Percentiles rank a stretch among this genome's conserved stretches.
These are phyloP conservation scores for Aspergillus sp. DNA, from an alignment of 2,329 filamentous ascomycete species.

Conservation along the genomic window DNA sequence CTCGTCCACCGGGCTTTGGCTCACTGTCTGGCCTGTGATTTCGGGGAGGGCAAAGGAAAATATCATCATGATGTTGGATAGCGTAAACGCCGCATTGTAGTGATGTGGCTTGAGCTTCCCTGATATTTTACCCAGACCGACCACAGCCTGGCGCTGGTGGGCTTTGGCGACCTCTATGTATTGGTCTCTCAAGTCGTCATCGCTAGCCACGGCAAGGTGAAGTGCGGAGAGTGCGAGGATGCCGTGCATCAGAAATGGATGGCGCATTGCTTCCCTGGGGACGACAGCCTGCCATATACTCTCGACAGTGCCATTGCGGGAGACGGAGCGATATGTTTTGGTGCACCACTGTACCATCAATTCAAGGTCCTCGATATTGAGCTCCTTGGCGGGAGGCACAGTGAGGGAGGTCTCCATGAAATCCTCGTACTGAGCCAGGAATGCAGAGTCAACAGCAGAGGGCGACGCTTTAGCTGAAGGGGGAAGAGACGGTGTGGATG, in stretches of 20 bases:
- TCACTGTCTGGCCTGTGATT: slow-evolving; percentile 7
- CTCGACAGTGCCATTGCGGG: slow-evolving; percentile 24
- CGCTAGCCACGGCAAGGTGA: slow-evolving; percentile 25
- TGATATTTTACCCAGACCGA: slow-evolving; percentile 23
- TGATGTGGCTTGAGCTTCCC: slow-evolving; percentile 26
- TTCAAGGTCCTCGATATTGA: slow-evolving; percentile 32
- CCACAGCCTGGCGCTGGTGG: slow-evolving; percentile 27
- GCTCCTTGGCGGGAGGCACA: slow-evolving; percentile 7
- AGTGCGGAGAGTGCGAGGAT: slow-evolving; percentile 37
- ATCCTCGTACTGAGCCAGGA: slow-evolving; percentile 8
- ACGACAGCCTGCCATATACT: slow-evolving; percentile 33
- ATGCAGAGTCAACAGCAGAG: slow-evolving; percentile 5
- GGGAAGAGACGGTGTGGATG: slow-evolving; percentile 10
- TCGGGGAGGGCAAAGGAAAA: slow-evolving; percentile 35
- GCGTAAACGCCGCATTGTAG: slow-evolving; percentile 37
- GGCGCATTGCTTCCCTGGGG: slow-evolving; percentile 29
- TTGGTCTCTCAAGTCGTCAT: slow-evolving; percentile 17
- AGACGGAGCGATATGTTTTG: slow-evolving; percentile 32
- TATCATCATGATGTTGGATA: slow-evolving; percentile 33
- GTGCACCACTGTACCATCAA: slow-evolving; percentile 39
- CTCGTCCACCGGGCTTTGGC: slow-evolving; percentile 26
- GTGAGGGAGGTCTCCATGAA: slow-evolving; percentile 9
- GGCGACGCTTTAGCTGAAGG: slow-evolving; percentile 10
- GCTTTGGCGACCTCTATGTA: slow-evolving; percentile 30
- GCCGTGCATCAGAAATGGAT: slow-evolving; percentile 33